phyloP scores from a whole-genome alignment of 2,329 filamentous ascomycete species.

The Neofusicoccum kwambonambiense region DNA sequence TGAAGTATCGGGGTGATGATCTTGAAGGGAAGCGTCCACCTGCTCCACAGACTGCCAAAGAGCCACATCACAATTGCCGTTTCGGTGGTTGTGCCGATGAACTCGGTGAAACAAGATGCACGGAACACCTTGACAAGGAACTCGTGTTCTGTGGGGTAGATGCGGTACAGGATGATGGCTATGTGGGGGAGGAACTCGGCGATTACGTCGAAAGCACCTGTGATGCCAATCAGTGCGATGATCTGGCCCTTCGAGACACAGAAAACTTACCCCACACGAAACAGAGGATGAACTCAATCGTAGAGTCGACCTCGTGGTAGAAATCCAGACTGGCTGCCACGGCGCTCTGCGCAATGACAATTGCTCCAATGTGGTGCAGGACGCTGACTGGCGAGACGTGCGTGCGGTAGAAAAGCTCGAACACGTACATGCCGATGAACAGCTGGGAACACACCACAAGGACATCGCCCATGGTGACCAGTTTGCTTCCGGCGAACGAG shows the following conservation, averaged over 20 bases:
- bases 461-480: constrained; percentile 43
- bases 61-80: constrained; percentile 47
- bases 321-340: constrained; percentile 40
- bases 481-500: constrained; percentile 28
- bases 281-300: constrained; percentile 38
- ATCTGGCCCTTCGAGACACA: neutral
- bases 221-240: neutral
- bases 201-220: constrained; percentile 48
- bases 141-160: constrained; percentile 38
- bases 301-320: constrained; percentile 27
- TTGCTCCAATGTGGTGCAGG: constrained; percentile 43
- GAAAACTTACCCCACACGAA: constrained; percentile 41
- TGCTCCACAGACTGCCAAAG: constrained; percentile 43
- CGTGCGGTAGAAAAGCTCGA: constrained; percentile 45
- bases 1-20: constrained; percentile 45
- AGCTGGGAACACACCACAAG: constrained; percentile 42
- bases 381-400: constrained; percentile 44
- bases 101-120: constrained; percentile 37
- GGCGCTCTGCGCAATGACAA: constrained; percentile 43
- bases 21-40: constrained; percentile 46
- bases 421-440: constrained; percentile 48
- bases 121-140: constrained; percentile 43
- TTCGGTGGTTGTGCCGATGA: constrained; percentile 41
- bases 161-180: constrained; percentile 47
- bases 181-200: constrained; percentile 49